Conservation (phyloP, 352 stramenopile species). For the Pythium aquatile region DNA sequence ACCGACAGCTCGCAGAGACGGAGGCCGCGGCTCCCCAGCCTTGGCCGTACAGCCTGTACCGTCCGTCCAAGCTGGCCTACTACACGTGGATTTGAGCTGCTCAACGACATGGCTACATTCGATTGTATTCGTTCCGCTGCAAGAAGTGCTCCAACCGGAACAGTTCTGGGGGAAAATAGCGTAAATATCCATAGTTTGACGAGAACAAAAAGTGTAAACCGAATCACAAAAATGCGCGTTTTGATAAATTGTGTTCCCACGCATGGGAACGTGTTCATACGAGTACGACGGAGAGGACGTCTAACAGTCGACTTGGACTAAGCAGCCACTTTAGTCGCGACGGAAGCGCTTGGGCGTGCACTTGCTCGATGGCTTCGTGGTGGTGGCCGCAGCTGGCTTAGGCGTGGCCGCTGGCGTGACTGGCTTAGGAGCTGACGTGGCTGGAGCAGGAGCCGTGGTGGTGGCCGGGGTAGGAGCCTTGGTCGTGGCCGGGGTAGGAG, state of each 20-base stretch:
- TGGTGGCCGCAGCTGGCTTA: not conserved
- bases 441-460: not conserved
- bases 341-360: conserved; percentile 7
- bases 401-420: not conserved
- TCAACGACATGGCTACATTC: not conserved
- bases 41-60: conserved; percentile 23
- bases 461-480: not conserved
- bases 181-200: not conserved
- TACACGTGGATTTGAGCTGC: conserved; percentile 25
- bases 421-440: not conserved
- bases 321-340: not conserved
- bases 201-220: not conserved
- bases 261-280: too few species aligned
- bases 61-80: conserved; percentile 22
- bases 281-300: not conserved
- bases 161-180: too few species aligned
- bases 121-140: too few species aligned
- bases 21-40: conserved; percentile 13
- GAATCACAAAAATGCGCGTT: too few species aligned
- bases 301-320: not conserved
- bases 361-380: conserved; percentile 6
- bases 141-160: not conserved
- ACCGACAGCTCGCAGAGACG: conserved; percentile 17
- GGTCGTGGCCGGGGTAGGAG: not conserved
- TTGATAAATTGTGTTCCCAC: too few species aligned